phyloP scores from a whole-genome alignment of 306 rosid genomes.

The Vicia villosa region DNA sequence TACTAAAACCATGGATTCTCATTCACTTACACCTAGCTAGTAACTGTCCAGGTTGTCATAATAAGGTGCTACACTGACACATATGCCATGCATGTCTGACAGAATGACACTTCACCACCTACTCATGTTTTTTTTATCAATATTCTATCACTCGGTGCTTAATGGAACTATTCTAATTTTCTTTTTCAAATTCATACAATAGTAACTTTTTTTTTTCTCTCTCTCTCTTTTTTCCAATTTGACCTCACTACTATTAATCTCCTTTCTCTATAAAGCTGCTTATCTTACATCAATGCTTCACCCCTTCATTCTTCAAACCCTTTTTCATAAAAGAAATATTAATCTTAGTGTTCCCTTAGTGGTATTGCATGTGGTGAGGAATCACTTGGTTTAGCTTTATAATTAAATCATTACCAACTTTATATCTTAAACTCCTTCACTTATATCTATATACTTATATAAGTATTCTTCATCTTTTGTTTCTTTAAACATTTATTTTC shows the following conservation, averaged over 20 bases:
- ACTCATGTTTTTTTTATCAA: conserved; percentile 42
- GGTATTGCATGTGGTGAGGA: conserved; percentile 73
- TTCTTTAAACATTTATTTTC: conserved; percentile 1
- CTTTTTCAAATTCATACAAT: not conserved
- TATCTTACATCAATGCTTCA: conserved; percentile 46
- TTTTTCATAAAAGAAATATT: conserved; percentile 47
- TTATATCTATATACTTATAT: not conserved
- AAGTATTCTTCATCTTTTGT: conserved; percentile 23
- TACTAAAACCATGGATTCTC: conserved; percentile 24
- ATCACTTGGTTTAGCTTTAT: conserved; percentile 55
- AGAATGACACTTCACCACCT: conserved; percentile 58
- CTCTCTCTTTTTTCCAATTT: conserved; percentile 3
- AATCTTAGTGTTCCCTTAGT: conserved; percentile 48
- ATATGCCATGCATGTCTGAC: conserved; percentile 53
- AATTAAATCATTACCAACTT: conserved; percentile 39
- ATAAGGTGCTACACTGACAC: conserved; percentile 38
- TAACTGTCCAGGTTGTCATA: conserved; percentile 50
- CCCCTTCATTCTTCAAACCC: conserved; percentile 41
- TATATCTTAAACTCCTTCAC: conserved; percentile 38
- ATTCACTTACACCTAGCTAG: conserved; percentile 21
- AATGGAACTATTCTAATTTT: conserved; percentile 31
- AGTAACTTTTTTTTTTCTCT: not conserved
- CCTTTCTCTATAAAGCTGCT: conserved; percentile 61
- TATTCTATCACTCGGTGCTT: conserved; percentile 49
- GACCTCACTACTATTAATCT: conserved; percentile 22